These are phyloP conservation scores for Xerophyta viscosa DNA, from an alignment of 106 monocot species.

Conservation along the genomic window DNA sequence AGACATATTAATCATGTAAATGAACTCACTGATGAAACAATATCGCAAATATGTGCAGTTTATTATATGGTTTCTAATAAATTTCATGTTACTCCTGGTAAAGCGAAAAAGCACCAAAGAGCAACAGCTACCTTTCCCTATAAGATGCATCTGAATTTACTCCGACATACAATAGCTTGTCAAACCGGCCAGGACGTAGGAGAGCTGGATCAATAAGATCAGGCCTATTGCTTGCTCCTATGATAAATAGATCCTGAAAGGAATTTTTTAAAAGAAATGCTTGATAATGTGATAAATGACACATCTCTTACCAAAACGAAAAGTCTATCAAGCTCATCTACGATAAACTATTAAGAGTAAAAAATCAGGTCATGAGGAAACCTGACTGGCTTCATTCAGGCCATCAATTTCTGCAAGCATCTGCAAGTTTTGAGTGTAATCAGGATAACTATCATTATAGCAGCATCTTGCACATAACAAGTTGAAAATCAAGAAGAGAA, in stretches of 20 bases:
- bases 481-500: not conserved
- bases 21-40: too few relatives aligned
- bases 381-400: constrained; percentile 75
- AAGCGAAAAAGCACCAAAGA: too few relatives aligned
- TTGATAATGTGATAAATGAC: not conserved
- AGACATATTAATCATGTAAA: too few relatives aligned
- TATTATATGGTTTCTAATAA: too few relatives aligned
- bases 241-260: constrained; percentile 84
- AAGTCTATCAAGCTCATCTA: too few relatives aligned
- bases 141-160: constrained; percentile 75
- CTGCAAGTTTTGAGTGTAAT: constrained; percentile 26
- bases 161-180: constrained; percentile 93
- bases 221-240: constrained; percentile 94
- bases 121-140: constrained; percentile 55
- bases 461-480: not conserved
- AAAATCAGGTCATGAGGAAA: constrained; percentile 4
- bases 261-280: not conserved
- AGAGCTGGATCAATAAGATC: constrained; percentile 94
- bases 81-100: too few relatives aligned
- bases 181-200: constrained; percentile 82
- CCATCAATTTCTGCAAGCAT: constrained; percentile 98
- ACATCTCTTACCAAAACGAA: too few relatives aligned
- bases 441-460: not conserved
- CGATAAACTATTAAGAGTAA: not conserved
- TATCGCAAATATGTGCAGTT: too few relatives aligned